These are phyloP conservation scores for Aureobasidium pullulans DNA, from an alignment of 2,329 filamentous ascomycete genomes.

Conservation along the genomic window DNA sequence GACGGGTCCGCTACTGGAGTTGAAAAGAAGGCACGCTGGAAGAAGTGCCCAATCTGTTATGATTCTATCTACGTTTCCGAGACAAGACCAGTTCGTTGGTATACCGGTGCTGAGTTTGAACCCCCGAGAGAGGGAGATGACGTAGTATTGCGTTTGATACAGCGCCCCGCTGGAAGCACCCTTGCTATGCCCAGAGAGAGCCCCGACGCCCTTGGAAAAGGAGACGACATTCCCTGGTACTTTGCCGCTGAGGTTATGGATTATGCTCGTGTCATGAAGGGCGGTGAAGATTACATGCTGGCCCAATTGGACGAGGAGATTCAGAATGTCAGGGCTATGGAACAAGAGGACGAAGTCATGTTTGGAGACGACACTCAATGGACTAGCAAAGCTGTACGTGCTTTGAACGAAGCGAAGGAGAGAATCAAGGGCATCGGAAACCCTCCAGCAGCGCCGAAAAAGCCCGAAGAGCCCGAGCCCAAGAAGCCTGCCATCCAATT, in stretches of 20 bases:
- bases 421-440: constrained; percentile 62
- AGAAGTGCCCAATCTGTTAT: constrained; percentile 94
- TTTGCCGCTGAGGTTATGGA: constrained; percentile 90
- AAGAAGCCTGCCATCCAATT: constrained; percentile 44
- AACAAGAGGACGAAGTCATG: constrained; percentile 80
- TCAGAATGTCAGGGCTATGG: constrained; percentile 63
- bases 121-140: constrained; percentile 78
- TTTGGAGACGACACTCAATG: constrained; percentile 92
- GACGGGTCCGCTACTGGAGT: constrained; percentile 55
- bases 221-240: constrained; percentile 86
- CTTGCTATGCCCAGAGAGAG: constrained; percentile 81
- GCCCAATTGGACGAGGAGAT: constrained; percentile 76
- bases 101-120: constrained; percentile 76
- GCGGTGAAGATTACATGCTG: constrained; percentile 78
- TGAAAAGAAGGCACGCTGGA: constrained; percentile 71
- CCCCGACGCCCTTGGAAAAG: constrained; percentile 59
- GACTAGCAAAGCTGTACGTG: constrained; percentile 74
- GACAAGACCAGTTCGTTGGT: constrained; percentile 82
- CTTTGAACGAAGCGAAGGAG: constrained; percentile 68
- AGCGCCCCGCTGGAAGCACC: constrained; percentile 71
- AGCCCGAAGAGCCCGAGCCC: constrained; percentile 39
- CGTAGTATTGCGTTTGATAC: constrained; percentile 80
- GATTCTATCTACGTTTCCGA: constrained; percentile 91
- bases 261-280: constrained; percentile 93
- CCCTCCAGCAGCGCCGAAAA: constrained; percentile 47